These are phyloP conservation scores for Exophiala calicioides DNA, from an alignment of 2,329 filamentous ascomycete genomes.

Conservation along the genomic window DNA sequence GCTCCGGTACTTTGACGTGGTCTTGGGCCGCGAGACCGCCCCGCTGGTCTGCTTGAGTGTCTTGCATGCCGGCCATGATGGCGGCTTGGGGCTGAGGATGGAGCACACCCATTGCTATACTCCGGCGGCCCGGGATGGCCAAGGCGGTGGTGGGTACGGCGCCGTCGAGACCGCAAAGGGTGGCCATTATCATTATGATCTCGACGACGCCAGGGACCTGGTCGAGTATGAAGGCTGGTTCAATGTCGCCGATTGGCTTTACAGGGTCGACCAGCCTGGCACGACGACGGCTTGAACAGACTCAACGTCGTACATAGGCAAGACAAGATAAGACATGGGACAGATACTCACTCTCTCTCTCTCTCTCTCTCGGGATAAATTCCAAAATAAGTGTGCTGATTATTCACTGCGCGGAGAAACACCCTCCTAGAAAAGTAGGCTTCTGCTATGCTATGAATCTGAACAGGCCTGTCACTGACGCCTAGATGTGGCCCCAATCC, in stretches of 20 bases:
- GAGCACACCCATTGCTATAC: conserved; percentile 54
- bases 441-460: too few relatives aligned
- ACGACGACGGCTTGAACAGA: too few relatives aligned
- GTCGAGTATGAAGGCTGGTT: conserved; percentile 53
- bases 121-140: too few relatives aligned
- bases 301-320: too few relatives aligned
- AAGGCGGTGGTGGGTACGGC: neutral
- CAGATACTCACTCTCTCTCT: too few relatives aligned
- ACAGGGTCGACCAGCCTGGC: conserved; percentile 43
- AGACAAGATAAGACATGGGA: too few relatives aligned
- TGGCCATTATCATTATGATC: conserved; percentile 49
- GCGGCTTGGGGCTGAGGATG: conserved; percentile 42
- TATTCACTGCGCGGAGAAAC: too few relatives aligned
- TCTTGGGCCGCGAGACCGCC: conserved; percentile 22
- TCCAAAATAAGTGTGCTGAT: too few relatives aligned
- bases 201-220: conserved; percentile 35
- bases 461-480: too few relatives aligned
- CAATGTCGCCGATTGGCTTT: conserved; percentile 45
- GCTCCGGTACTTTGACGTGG: conserved; percentile 42
- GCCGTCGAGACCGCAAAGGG: conserved; percentile 32
- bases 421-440: too few relatives aligned
- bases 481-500: too few relatives aligned
- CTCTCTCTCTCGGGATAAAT: too few relatives aligned
- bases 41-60: conserved; percentile 46
- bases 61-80: conserved; percentile 46